Conservation (phyloP, 148 eudicot genomes). For the Amaranthus cruentus region DNA sequence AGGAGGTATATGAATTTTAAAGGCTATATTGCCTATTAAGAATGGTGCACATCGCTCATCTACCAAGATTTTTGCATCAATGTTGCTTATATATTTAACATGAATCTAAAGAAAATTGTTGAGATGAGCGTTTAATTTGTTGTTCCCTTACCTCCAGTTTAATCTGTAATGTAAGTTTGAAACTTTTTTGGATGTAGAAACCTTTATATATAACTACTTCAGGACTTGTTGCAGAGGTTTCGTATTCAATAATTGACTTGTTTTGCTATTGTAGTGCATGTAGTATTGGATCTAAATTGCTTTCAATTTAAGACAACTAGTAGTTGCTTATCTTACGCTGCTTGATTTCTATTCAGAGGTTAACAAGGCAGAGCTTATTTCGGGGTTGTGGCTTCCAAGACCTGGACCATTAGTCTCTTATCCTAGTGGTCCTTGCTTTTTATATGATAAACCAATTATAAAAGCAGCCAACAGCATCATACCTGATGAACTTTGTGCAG, state of each 20-base stretch:
- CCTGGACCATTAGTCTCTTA: constrained; percentile 36
- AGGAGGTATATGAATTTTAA: no score
- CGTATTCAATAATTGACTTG: neutral
- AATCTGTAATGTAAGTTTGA: no score
- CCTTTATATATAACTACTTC: no score
- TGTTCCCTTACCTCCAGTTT: no score
- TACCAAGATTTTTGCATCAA: no score
- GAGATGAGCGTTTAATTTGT: no score
- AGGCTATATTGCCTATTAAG: no score
- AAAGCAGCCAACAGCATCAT: constrained; percentile 27
- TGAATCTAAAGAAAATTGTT: no score
- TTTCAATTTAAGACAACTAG: neutral
- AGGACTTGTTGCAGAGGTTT: no score
- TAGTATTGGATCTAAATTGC: neutral
- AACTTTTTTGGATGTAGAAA: no score
- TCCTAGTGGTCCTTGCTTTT: constrained; percentile 27
- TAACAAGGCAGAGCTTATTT: constrained; percentile 71
- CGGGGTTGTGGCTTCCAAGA: constrained; percentile 56
- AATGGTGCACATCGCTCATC: no score
- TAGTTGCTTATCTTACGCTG: constrained; percentile 4
- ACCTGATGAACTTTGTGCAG: constrained; percentile 30
- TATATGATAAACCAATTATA: constrained; percentile 28
- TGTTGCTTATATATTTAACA: no score
- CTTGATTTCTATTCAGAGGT: constrained; percentile 38
- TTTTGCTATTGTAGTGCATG: neutral